These are phyloP conservation scores for Suillus cothurnatus DNA, from an alignment of 768 basidiomycete species.

Conservation along the genomic window DNA sequence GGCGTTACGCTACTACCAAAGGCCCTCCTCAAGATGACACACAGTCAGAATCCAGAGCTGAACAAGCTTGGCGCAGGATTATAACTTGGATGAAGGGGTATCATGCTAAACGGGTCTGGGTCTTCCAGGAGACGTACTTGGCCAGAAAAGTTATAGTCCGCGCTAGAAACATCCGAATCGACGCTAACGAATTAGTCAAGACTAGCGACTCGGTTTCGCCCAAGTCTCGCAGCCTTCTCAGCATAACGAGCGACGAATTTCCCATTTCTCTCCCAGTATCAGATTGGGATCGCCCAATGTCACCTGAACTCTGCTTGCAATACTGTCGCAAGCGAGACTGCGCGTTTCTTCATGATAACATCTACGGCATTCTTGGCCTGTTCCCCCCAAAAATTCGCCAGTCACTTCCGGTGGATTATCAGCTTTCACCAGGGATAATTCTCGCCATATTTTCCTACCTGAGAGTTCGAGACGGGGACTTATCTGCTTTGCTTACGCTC, in stretches of 20 bases:
- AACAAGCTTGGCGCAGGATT: background rate
- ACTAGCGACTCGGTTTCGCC: background rate
- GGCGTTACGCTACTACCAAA: background rate
- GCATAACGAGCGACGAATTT: background rate
- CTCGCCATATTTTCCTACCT: background rate
- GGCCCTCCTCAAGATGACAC: background rate
- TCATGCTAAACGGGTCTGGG: slow-evolving; percentile 1
- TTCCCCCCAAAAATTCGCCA: background rate
- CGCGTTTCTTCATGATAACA: background rate
- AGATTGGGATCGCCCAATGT: slow-evolving; percentile 1
- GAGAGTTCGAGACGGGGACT: background rate
- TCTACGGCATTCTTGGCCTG: background rate
- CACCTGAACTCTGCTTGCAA: background rate
- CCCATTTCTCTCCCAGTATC: background rate
- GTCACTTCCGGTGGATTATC: background rate
- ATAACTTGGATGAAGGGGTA: slow-evolving; percentile 2
- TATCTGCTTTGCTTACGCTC: slow-evolving; percentile 2
- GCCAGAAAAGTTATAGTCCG: background rate
- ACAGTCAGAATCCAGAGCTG: background rate
- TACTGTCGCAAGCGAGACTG: slow-evolving; percentile 6
- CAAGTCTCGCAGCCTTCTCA: background rate
- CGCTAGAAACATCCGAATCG: background rate
- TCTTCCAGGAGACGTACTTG: slow-evolving; percentile 1
- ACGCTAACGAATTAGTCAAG: background rate
- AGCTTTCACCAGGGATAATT: background rate